Evolutionary conservation across 495 filamentous ascomycete genomes (phyloP), one percentile per base, ranked within the genome.

Genomic region (Mycothermus thermophilus): DNA sequence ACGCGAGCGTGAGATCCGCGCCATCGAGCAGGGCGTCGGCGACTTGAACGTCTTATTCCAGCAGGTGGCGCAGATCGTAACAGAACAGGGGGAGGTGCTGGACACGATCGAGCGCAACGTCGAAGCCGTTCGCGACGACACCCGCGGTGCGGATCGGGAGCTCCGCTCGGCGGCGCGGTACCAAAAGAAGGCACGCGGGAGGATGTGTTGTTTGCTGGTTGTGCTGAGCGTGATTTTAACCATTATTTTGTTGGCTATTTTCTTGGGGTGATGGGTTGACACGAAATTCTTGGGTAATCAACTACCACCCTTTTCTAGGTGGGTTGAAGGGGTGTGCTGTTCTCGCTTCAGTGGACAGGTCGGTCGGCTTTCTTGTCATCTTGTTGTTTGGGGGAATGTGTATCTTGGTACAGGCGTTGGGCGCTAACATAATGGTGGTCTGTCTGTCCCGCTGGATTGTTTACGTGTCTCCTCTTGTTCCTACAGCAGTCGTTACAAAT

Each of bases 41-140:
- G 90, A 97, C 51, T 63, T 97, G 35, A 96, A 96, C 47, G 90
- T 96, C 55, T 67, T 97, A 20, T 97, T 96, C 67, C 70, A 85
- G 26, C 92, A 99, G 60, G 83, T 97, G 16, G 92, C 90, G 26
- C 83, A 92, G 47, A 95, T 97, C 46, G 88, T 99, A 24, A 72
- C 72, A 44, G 87, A 93, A 58, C 90, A 99, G 61, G 92, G 90
- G 10, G 83, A 80, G 27, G 71, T 79, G 54, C 65, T 99, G 9
- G 83, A 93, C 55, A 83, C 83, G 32, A 93, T 99, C 48, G 74
- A 72, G 41, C 76, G 79, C 38, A 93, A 95, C 51, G 83, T 95
- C 5, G 70, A 87, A 49, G 75, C 74, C 38, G 81, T 87, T 37
- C 71, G 74, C 34, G 73, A 74, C 21, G 76, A 87, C 47, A 92